Evolutionary conservation across 345 rosid species (phyloP).

Genomic region (Gossypium herbaceum): DNA sequence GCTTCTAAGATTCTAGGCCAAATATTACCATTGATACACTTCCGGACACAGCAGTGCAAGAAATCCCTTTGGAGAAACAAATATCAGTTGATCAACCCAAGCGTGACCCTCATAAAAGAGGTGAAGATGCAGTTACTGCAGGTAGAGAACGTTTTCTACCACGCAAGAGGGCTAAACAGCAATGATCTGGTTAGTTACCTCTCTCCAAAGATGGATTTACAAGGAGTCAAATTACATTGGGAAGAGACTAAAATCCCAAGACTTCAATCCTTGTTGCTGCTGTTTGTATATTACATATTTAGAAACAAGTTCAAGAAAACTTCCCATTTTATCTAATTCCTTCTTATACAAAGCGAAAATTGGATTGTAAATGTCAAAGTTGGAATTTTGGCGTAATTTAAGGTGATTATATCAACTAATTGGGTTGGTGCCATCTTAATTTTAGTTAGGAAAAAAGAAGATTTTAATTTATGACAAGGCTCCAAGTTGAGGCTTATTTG

Average conservation of each 20-base stretch:
- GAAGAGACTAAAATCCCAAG: background rate
- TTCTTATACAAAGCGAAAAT: background rate
- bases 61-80: constrained; percentile 26
- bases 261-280: background rate
- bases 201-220: background rate
- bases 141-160: constrained; percentile 80
- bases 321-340: no score
- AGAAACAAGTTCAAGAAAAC: background rate
- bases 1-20: constrained; percentile 30
- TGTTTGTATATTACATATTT: background rate
- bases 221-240: background rate
- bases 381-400: background rate
- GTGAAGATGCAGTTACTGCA: constrained; percentile 62
- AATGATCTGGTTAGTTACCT: constrained; percentile 14
- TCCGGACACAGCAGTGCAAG: constrained; percentile 27
- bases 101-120: constrained; percentile 55
- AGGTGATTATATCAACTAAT: background rate
- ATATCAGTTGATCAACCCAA: constrained; percentile 36
- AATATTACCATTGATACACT: constrained; percentile 19
- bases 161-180: constrained; percentile 63
- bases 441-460: background rate
- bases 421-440: background rate
- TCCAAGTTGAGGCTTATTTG: background rate
- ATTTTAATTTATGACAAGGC: background rate
- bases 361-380: background rate